Conservation (phyloP, 78 protist species). For the Guillardia theta region DNA sequence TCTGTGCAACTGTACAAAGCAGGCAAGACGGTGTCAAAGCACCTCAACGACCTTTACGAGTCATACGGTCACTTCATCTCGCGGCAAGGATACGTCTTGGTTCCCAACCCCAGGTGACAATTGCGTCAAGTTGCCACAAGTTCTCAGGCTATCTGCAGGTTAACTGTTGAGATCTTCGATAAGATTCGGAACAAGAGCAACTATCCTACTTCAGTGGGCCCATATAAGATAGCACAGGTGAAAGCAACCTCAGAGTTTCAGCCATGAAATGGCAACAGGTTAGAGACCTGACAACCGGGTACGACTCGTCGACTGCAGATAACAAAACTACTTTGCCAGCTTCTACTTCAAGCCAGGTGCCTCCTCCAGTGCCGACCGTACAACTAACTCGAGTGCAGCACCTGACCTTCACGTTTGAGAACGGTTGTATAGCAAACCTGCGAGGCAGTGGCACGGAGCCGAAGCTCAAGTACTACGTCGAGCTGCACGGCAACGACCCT, state of each 20-base stretch:
- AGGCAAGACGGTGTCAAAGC: background rate
- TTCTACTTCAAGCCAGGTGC: background rate
- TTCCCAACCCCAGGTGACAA: constrained; percentile 22
- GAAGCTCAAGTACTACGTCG: constrained; percentile 88
- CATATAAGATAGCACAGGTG: background rate
- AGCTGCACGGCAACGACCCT: background rate
- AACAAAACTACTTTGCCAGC: constrained; percentile 4
- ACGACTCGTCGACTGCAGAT: constrained; percentile 17
- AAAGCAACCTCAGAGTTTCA: too few relatives aligned
- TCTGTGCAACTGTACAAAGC: constrained; percentile 35
- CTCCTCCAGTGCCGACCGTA: background rate
- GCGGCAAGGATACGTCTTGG: constrained; percentile 17
- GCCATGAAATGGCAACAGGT: constrained; percentile 75
- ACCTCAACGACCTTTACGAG: background rate
- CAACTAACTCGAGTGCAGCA: constrained; percentile 59
- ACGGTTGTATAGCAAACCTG: constrained; percentile 89
- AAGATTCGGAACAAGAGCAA: background rate
- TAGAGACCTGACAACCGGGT: background rate
- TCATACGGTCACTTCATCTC: constrained; percentile 53
- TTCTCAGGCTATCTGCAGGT: too few relatives aligned
- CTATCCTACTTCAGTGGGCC: background rate
- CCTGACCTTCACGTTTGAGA: constrained; percentile 90
- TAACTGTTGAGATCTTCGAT: constrained; percentile 13
- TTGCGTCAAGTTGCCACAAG: too few relatives aligned
- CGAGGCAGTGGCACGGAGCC: constrained; percentile 99